Evolutionary conservation across 768 basidiomycete genomes (phyloP), one percentile per base, ranked within the genome.

Genomic region (Tricholoma hemisulphureum): DNA sequence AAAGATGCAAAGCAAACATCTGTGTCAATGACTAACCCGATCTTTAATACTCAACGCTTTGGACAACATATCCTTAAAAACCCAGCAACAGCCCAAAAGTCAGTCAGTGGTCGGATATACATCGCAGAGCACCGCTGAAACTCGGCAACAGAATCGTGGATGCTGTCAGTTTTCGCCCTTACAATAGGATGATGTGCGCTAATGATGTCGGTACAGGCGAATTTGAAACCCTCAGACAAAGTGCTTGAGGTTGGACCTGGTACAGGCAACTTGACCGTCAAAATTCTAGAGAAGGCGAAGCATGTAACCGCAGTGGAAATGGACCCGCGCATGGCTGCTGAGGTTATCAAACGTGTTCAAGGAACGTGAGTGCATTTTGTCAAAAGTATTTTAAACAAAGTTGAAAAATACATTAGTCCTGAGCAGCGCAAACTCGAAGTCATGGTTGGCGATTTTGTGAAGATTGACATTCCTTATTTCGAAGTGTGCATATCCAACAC

Each of bases 401-500:
- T 58, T 24, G 43, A 57, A n/a, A 39, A 14, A 39, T 10, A 24
- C 29, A 21, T 41, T 24, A 99, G 95, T 69, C 94, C 97, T 2
- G 94, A 95, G 68, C 96, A 98, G 72, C 85, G 90, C 63, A 96
- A 96, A 68, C 85, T 99, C 1, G 92, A 97, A 62, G 87, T 98
- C 60, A 86, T 97, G 64, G 90, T 99, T 58, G 97, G 96, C 50
- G 97, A 99, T 73, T 98, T 98, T 69, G 92, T 98, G 68, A 98
- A 98, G 74, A 93, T 91, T n/a, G 92, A 95, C 54, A 78, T 99
- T 18, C 97, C 97, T 9, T 98, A 95, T 75, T 98, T 99, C 59
- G 96, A 98, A 73, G 97, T 97, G 56, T 98, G 96, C 80, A 98
- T 99, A 67, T 95, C 93, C 65, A 99, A 99, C 69, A 99, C 97